Evolutionary conservation across 2,329 filamentous ascomycete genomes (phyloP).

Genomic region (Rhinocladiella mackenziei): DNA sequence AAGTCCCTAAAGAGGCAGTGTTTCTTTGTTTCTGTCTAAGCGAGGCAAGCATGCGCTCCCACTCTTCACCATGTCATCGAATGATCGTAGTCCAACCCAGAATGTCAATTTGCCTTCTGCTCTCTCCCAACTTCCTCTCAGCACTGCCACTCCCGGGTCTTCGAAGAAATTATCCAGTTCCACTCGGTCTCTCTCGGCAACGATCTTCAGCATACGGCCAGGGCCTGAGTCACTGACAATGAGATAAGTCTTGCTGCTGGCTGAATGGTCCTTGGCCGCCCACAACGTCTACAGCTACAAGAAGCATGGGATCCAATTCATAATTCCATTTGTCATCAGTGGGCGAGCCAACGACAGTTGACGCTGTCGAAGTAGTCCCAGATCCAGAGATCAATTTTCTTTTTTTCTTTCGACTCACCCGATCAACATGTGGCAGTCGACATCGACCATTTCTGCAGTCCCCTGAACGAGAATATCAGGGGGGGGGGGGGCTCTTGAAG

Average conservation of each 20-base stretch:
- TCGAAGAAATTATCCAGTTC: too few species aligned
- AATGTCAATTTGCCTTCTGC: too few species aligned
- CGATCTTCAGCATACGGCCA: background rate
- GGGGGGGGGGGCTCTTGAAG: slow-evolving; percentile 92
- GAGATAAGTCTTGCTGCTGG: slow-evolving; percentile 16
- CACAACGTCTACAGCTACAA: slow-evolving; percentile 28
- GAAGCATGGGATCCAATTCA: slow-evolving; percentile 1
- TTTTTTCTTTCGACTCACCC: slow-evolving; percentile 70
- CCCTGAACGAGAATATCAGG: slow-evolving; percentile 89
- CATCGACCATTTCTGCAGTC: slow-evolving; percentile 76
- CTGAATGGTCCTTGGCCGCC: slow-evolving; percentile 5
- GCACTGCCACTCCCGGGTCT: too few species aligned
- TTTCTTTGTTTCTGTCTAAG: too few species aligned
- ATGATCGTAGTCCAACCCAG: too few species aligned
- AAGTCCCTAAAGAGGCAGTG: too few species aligned
- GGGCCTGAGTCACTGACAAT: slow-evolving; percentile 1
- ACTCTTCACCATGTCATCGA: too few species aligned
- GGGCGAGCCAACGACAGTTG: slow-evolving; percentile 27
- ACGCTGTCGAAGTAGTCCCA: slow-evolving; percentile 32
- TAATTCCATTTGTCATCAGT: slow-evolving; percentile 39
- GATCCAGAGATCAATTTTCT: background rate
- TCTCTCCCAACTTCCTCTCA: too few species aligned
- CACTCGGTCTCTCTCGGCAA: background rate
- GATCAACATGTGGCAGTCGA: slow-evolving; percentile 80
- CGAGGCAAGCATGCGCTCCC: too few species aligned